These are phyloP conservation scores for Tillandsia leiboldiana DNA, from an alignment of 176 grass and related monocot species.

Conservation along the genomic window DNA sequence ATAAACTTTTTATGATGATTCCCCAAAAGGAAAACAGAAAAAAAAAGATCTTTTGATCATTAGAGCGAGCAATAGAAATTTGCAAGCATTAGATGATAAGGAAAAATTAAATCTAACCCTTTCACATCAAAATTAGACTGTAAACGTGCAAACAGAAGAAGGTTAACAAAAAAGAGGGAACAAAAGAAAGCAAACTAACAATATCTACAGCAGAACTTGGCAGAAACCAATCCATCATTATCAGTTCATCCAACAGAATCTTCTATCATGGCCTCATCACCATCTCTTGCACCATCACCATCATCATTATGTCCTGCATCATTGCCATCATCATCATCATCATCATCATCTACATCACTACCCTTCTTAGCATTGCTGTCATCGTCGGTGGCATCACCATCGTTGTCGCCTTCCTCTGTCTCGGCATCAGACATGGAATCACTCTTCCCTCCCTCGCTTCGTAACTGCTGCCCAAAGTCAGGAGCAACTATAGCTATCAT, in stretches of 20 bases:
- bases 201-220: background rate
- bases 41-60: too few species aligned
- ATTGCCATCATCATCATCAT: background rate
- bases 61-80: too few species aligned
- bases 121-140: too few species aligned
- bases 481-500: constrained; percentile 17
- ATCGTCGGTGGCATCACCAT: constrained; percentile 32
- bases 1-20: too few species aligned
- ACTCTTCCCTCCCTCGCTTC: constrained; percentile 19
- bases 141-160: too few species aligned
- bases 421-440: constrained; percentile 54
- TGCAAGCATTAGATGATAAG: too few species aligned
- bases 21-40: too few species aligned
- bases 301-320: constrained; percentile 1
- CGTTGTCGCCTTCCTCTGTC: constrained; percentile 42
- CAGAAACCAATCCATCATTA: background rate
- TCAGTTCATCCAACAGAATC: constrained; percentile 41
- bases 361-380: constrained; percentile 46
- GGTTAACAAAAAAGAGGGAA: too few species aligned
- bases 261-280: constrained; percentile 35
- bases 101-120: too few species aligned
- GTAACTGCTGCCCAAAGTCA: constrained; percentile 48
- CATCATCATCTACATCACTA: background rate
- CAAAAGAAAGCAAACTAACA: background rate
- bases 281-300: constrained; percentile 1